Conservation (phyloP, 345 rosid genomes). For the Citrus trifoliata region DNA sequence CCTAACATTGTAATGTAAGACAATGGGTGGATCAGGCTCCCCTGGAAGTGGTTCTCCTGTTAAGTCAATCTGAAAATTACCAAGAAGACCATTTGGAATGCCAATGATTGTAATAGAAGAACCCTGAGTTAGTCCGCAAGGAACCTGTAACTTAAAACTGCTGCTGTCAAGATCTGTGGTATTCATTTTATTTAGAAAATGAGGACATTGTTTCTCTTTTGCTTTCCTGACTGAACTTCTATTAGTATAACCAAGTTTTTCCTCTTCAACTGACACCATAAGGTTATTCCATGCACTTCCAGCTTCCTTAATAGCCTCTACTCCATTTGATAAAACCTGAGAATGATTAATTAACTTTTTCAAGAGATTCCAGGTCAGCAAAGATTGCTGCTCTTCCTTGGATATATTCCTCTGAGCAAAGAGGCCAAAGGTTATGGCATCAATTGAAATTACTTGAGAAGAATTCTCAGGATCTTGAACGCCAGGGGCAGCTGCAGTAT, state of each 20-base stretch:
- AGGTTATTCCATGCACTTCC: constrained; percentile 80
- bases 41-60: constrained; percentile 96
- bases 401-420: constrained; percentile 66
- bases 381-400: constrained; percentile 54
- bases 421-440: constrained; percentile 45
- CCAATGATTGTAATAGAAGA: constrained; percentile 90
- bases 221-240: constrained; percentile 43
- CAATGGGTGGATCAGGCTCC: constrained; percentile 97
- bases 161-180: constrained; percentile 52
- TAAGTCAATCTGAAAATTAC: constrained; percentile 81
- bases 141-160: constrained; percentile 54
- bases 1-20: constrained; percentile 94
- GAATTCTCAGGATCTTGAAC: constrained; percentile 51
- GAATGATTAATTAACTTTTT: constrained; percentile 57
- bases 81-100: constrained; percentile 84
- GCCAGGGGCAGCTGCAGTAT: constrained; percentile 45
- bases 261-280: constrained; percentile 65
- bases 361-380: constrained; percentile 77
- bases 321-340: constrained; percentile 64
- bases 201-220: constrained; percentile 82
- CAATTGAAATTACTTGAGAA: constrained; percentile 59
- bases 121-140: constrained; percentile 96
- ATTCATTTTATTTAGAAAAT: constrained; percentile 76
- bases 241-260: constrained; percentile 46
- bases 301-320: constrained; percentile 91